phyloP scores from a whole-genome alignment of 2,329 filamentous ascomycete genomes.

The Teratosphaeriaceae sp. region DNA sequence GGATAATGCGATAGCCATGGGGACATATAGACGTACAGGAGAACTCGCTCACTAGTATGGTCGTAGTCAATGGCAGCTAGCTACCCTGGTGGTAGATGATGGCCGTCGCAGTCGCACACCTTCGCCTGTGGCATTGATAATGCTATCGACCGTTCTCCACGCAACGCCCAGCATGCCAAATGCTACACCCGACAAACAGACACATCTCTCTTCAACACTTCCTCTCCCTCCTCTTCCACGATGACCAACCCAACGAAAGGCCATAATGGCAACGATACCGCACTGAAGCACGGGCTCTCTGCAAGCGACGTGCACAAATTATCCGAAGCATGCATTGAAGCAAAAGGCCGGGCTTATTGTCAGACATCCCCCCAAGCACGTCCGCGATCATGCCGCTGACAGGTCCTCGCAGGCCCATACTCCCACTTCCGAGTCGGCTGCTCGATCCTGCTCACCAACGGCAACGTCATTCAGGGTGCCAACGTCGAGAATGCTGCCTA shows the following conservation, averaged over 20 bases:
- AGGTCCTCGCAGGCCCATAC: constrained; percentile 61
- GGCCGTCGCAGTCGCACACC: too few relatives aligned
- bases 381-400: background rate
- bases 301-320: constrained; percentile 59
- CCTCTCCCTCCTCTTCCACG: constrained; percentile 1
- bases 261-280: constrained; percentile 33
- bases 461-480: constrained; percentile 58
- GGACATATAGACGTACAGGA: too few relatives aligned
- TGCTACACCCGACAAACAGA: background rate
- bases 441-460: constrained; percentile 56
- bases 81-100: too few relatives aligned
- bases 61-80: too few relatives aligned
- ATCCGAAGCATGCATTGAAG: constrained; percentile 55
- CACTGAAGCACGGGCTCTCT: constrained; percentile 49
- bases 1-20: too few relatives aligned
- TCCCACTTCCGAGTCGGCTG: constrained; percentile 88
- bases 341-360: constrained; percentile 79
- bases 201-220: background rate
- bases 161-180: background rate
- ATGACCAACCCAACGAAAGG: constrained; percentile 22
- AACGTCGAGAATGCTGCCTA: constrained; percentile 93
- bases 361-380: constrained; percentile 19
- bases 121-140: too few relatives aligned
- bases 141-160: background rate
- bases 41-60: too few relatives aligned